Evolutionary conservation across 2,329 filamentous ascomycete genomes (phyloP).

Genomic region (Aspergillus sp.): DNA sequence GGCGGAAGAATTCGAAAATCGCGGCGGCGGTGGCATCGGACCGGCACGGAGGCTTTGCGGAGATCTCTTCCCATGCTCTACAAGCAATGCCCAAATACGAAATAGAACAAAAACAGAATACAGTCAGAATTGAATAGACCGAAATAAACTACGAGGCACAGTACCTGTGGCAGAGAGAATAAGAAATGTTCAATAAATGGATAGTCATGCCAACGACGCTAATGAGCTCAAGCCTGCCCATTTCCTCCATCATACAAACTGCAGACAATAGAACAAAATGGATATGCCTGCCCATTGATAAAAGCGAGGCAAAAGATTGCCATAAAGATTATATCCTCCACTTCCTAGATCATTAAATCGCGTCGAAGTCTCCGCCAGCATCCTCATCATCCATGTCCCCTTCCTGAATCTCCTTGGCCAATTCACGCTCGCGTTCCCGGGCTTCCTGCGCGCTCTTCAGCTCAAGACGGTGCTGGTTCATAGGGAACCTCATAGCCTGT

Average conservation of each 20-base stretch:
- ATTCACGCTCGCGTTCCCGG: slow-evolving; percentile 88
- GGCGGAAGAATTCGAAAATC: slow-evolving; percentile 5
- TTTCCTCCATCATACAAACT: slow-evolving; percentile 21
- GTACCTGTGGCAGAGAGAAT: neutral
- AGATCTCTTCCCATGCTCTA: neutral
- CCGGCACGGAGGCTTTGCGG: slow-evolving; percentile 11
- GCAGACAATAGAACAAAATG: slow-evolving; percentile 23
- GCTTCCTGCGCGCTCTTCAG: slow-evolving; percentile 98
- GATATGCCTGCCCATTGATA: slow-evolving; percentile 8
- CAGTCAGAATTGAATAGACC: slow-evolving; percentile 1
- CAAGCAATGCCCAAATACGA: neutral
- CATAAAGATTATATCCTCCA: slow-evolving; percentile 13
- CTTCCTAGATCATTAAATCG: slow-evolving; percentile 57
- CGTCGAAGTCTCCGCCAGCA: slow-evolving; percentile 90
- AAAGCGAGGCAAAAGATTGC: slow-evolving; percentile 10
- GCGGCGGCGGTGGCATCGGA: slow-evolving; percentile 12
- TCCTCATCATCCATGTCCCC: slow-evolving; percentile 96
- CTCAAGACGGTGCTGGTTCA: slow-evolving; percentile 97
- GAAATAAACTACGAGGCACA: neutral
- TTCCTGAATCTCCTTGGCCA: slow-evolving; percentile 98
- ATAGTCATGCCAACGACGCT: slow-evolving; percentile 22
- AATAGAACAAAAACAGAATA: neutral
- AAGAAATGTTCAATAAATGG: slow-evolving; percentile 14
- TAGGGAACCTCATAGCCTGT: slow-evolving; percentile 95
- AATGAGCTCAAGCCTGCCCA: slow-evolving; percentile 19